Evolutionary conservation across 495 filamentous ascomycete genomes (phyloP).

Genomic region (Neurospora sp.): DNA sequence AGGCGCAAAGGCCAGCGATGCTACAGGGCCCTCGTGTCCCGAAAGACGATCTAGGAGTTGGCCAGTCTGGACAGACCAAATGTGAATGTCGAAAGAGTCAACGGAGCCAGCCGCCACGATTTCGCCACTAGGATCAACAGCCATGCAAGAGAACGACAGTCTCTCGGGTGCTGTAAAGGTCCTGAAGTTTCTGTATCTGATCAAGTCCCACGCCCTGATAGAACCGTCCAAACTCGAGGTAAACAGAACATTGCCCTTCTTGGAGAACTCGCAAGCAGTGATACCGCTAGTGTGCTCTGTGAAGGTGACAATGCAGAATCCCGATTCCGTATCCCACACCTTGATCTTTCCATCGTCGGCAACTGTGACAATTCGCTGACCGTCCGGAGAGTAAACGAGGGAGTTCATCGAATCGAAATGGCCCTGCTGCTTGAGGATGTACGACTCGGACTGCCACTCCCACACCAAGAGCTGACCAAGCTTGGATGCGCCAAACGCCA

Average conservation of each 20-base stretch:
- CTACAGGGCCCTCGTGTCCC: constrained; percentile 89
- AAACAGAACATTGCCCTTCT: constrained; percentile 88
- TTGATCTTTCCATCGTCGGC: constrained; percentile 97
- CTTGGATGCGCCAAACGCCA: constrained; percentile 95
- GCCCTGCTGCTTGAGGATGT: constrained; percentile 94
- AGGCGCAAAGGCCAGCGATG: constrained; percentile 75
- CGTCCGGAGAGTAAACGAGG: constrained; percentile 85
- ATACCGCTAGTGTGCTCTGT: constrained; percentile 93
- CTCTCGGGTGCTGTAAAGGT: constrained; percentile 91
- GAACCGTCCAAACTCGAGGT: constrained; percentile 91
- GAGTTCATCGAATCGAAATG: constrained; percentile 97
- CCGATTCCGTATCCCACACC: constrained; percentile 92
- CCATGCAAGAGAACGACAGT: constrained; percentile 82
- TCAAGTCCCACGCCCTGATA: constrained; percentile 90
- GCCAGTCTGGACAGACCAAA: constrained; percentile 97
- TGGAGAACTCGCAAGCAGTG: constrained; percentile 90
- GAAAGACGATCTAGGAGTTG: constrained; percentile 84
- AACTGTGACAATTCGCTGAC: constrained; percentile 81
- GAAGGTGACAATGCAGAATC: constrained; percentile 96
- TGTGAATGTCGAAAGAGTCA: constrained; percentile 92
- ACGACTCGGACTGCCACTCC: constrained; percentile 99
- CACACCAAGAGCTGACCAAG: constrained; percentile 91
- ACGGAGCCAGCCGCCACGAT: constrained; percentile 90
- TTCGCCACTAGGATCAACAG: constrained; percentile 94
- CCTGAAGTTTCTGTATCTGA: constrained; percentile 91